Base-by-base conservation (phyloP, 2,329 filamentous ascomycete genomes). In the Pseudogymnoascus destructans region DNA sequence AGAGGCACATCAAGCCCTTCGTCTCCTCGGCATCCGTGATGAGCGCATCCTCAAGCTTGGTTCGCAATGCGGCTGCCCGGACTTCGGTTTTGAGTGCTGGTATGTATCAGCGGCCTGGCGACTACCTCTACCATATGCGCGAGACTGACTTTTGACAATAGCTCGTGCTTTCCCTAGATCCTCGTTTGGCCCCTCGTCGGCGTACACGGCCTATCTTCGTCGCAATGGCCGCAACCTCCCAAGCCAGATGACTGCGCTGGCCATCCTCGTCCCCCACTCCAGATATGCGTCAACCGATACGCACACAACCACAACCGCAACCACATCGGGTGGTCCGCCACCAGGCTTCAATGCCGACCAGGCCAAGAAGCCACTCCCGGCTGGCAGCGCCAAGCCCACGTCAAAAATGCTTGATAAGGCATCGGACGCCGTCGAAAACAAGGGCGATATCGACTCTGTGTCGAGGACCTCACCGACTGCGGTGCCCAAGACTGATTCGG, bases 281-380 rank as follows among this genome's bases (percentile, higher is more conserved):
- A 78, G 82, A 67, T 70, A 71, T 65, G 73, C 83, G 65, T 75
- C 78, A 52, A 85, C 82, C 65, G 80, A 84, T 60, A 77, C 79
- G 62, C 79, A 82, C 69, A 46, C 40, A 46, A 46, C 40, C 4
- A 46, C 40, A 9, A 46, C 40, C 4, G 27, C 40, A 9, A 25
- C 40, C 13, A 74, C 75, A 59, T 70, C 77, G 57, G 73, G 76
- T 60, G 79, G 77, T 58, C 85, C 84, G 23, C 85, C 85, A 58
- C 85, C 85, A 27, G 84, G 85, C 33, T 88, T 87, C 74, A 86
- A 86, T 70, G 73, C 82, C 19, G 78, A 85, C 64, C 73, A 85
- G 70, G 84, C 85, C 9, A 84, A 82, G 73, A 85, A 84, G 66
- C 81, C 84, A 9, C 69, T 85, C 27, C 69, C 77, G 5, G 69